These are phyloP conservation scores for Anethum foeniculum DNA, from an alignment of 140 eudicot genomes.

Conservation along the genomic window DNA sequence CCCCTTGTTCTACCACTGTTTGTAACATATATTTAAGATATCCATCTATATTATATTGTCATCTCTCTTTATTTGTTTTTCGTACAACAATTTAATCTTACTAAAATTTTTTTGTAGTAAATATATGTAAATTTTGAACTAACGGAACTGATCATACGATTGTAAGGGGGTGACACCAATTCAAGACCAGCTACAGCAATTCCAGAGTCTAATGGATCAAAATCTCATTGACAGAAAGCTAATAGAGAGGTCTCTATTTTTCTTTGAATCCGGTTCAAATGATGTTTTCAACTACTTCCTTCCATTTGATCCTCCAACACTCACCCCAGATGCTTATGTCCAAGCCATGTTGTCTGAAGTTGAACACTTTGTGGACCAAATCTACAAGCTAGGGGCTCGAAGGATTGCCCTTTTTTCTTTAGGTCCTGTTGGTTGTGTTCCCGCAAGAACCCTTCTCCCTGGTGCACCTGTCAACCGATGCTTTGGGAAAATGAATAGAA, in stretches of 20 bases:
- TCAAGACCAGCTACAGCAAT: slow-evolving; percentile 54
- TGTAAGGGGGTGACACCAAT: slow-evolving; percentile 51
- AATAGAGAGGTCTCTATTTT: slow-evolving; percentile 29
- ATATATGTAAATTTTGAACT: background rate
- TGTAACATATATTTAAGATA: background rate
- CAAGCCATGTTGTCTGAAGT: slow-evolving; percentile 46
- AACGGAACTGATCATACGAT: background rate
- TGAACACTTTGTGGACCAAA: slow-evolving; percentile 26
- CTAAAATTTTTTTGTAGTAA: background rate
- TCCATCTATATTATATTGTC: background rate
- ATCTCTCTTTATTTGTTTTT: background rate
- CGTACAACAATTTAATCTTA: background rate
- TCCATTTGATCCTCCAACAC: slow-evolving; percentile 18
- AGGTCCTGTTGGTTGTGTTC: slow-evolving; percentile 70
- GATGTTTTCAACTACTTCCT: slow-evolving; percentile 52
- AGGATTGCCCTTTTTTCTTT: slow-evolving; percentile 40
- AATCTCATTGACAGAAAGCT: slow-evolving; percentile 27
- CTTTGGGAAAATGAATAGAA: slow-evolving; percentile 33
- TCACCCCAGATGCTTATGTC: slow-evolving; percentile 31
- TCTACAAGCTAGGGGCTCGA: slow-evolving; percentile 57
- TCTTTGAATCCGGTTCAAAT: slow-evolving; percentile 58
- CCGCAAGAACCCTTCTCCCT: slow-evolving; percentile 47
- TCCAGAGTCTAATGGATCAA: slow-evolving; percentile 29
- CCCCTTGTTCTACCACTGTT: background rate
- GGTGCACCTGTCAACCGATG: slow-evolving; percentile 33